These are phyloP conservation scores for Bonia amplexicaulis DNA, from an alignment of 176 grass and related monocot species.

Conservation along the genomic window DNA sequence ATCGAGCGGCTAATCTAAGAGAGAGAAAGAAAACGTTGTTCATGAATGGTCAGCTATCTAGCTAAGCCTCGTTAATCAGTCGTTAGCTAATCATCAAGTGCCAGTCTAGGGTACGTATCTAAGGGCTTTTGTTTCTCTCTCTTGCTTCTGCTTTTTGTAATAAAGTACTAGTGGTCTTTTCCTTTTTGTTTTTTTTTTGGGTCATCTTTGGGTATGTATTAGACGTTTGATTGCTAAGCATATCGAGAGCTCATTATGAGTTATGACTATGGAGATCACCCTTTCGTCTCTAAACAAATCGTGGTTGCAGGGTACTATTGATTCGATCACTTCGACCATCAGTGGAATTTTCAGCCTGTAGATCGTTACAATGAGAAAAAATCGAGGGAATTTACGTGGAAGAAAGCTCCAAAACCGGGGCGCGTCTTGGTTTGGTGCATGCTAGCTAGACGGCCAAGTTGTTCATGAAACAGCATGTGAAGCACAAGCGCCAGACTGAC, in stretches of 20 bases:
- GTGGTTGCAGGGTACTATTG: not conserved
- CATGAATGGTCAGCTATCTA: constrained; percentile 13
- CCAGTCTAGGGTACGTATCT: constrained; percentile 6
- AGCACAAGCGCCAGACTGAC: not conserved
- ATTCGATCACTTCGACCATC: not conserved
- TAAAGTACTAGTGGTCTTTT: not conserved
- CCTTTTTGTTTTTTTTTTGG: constrained; percentile 21
- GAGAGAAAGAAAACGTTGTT: not conserved
- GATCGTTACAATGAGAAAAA: not conserved
- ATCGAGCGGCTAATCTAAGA: not conserved
- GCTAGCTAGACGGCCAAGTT: not conserved
- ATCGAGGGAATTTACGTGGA: not conserved
- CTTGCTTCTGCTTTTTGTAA: constrained; percentile 29
- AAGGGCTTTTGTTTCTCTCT: constrained; percentile 29
- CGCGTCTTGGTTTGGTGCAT: not conserved
- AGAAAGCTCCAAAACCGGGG: not conserved
- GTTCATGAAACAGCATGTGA: not conserved
- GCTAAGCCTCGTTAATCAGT: constrained; percentile 5
- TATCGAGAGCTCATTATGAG: not conserved
- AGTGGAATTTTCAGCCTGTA: not conserved
- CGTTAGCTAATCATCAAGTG: constrained; percentile 1
- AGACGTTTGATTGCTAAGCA: constrained; percentile 12
- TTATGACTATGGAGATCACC: not conserved
- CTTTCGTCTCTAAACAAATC: not conserved
- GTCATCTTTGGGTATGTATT: constrained; percentile 5